Conservation (phyloP, 2,329 filamentous ascomycete species). For the Penicillium fuscoglaucum region DNA sequence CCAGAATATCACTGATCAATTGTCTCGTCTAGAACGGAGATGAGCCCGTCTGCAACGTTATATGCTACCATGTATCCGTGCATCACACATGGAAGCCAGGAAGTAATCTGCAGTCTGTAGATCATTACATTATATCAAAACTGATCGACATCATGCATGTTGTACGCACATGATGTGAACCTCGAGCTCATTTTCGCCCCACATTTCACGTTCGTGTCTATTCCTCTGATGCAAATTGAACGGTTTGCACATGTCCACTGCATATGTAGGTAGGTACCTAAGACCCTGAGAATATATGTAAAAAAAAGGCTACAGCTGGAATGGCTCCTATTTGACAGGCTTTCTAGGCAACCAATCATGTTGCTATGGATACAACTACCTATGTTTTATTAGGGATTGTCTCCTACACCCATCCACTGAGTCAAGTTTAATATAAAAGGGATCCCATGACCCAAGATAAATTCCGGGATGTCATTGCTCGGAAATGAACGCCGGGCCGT, state of each 20-base stretch:
- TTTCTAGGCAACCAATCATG: neutral
- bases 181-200: neutral
- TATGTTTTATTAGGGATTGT: no score
- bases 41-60: conserved; percentile 3
- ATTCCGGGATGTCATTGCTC: neutral
- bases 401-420: no score
- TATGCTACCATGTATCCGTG: neutral
- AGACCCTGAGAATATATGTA: neutral
- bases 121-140: neutral
- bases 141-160: neutral
- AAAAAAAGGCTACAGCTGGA: neutral
- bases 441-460: neutral
- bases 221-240: neutral
- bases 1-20: neutral
- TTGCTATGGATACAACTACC: neutral
- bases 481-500: neutral
- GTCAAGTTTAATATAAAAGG: neutral
- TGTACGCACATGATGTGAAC: neutral
- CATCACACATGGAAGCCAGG: neutral
- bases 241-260: neutral
- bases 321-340: neutral
- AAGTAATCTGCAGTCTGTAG: neutral
- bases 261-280: neutral
- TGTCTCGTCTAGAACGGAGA: conserved; percentile 7
- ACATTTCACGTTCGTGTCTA: neutral